Base-by-base conservation (phyloP, 139 green algal genomes). In the Chlamydomonas asymmetrica region DNA sequence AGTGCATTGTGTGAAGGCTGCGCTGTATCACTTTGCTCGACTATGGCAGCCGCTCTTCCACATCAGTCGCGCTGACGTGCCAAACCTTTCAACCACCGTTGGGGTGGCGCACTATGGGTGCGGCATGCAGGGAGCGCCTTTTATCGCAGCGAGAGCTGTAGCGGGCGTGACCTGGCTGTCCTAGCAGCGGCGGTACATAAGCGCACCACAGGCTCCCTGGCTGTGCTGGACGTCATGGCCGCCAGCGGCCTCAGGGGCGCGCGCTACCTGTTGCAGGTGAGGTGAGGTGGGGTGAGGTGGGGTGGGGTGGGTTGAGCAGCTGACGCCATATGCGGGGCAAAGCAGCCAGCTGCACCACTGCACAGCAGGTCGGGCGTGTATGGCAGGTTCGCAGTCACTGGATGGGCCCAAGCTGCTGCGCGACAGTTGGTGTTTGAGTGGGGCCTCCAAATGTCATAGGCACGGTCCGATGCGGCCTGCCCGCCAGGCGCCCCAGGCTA, bases 161-260 rank as follows among this genome's bases (percentile, higher is more conserved):
- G 87, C 22, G 85, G 64, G 4, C 74, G 88, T 23, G 88, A 91
- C 80, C 79, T 93, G 59, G 83, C 77, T 9, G 68, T 90, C 2
- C 77, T 93, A 13, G 89, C 86, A 10, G 88, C 85, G 29, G 75
- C 67, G 16, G 57, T 88, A 41, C 69, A 89, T 16, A 63, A 75
- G 29, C 40, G 40, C 31, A 40, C 60, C n/a, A 66, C 56, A 0
- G 76, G 76, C 20, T 41, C 50, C 8, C 67, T 93, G 39, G 65
- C 76, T 5, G 89, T 93, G 73, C 63, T 93, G 49, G 89, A 93
- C 54, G 84, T 82, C 4, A 91, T 90, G 85, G 48, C 72, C 10
- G 89, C 80, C n/a, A 84, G 79, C 18, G 89, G 89, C 66, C 80
- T 91, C 56, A 75, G 89, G 3, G 80, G 78, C 4, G 80, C 83